Conservation (phyloP, 768 basidiomycete species). For the Krasilnikovozyma curviuscula region DNA sequence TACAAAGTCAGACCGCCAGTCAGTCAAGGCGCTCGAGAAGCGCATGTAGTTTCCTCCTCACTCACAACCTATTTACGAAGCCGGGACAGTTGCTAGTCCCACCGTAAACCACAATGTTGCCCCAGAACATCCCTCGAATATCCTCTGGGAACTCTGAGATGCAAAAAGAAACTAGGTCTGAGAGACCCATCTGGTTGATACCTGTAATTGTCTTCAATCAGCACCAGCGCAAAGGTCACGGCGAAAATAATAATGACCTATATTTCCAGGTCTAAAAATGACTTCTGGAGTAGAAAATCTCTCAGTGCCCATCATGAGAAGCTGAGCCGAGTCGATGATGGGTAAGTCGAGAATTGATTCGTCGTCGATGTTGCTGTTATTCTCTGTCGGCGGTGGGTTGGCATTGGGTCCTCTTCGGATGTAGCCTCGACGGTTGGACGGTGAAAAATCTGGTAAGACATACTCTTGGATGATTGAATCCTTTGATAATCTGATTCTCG, state of each 20-base stretch:
- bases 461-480: constrained; percentile 72
- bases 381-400: constrained; percentile 34
- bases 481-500: constrained; percentile 31
- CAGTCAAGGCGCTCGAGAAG: too few relatives aligned
- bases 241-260: constrained; percentile 39
- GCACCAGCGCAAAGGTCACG: not conserved
- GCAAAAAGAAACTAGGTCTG: constrained; percentile 52
- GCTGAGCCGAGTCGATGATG: constrained; percentile 34
- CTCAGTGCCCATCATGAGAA: constrained; percentile 76
- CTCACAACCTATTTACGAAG: constrained; percentile 58
- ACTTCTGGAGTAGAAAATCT: constrained; percentile 83
- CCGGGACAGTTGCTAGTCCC: constrained; percentile 59
- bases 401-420: constrained; percentile 34
- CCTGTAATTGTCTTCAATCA: constrained; percentile 30
- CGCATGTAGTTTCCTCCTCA: too few relatives aligned
- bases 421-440: constrained; percentile 28
- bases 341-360: not conserved
- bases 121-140: constrained; percentile 84
- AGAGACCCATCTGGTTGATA: constrained; percentile 59
- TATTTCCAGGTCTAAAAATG: constrained; percentile 72
- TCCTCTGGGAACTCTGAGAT: constrained; percentile 60
- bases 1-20: too few relatives aligned
- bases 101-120: constrained; percentile 75
- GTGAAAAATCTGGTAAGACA: constrained; percentile 65
- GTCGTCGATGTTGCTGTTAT: not conserved